Conservation (phyloP, 2,329 filamentous ascomycete species). For the Cladosporium sp. region DNA sequence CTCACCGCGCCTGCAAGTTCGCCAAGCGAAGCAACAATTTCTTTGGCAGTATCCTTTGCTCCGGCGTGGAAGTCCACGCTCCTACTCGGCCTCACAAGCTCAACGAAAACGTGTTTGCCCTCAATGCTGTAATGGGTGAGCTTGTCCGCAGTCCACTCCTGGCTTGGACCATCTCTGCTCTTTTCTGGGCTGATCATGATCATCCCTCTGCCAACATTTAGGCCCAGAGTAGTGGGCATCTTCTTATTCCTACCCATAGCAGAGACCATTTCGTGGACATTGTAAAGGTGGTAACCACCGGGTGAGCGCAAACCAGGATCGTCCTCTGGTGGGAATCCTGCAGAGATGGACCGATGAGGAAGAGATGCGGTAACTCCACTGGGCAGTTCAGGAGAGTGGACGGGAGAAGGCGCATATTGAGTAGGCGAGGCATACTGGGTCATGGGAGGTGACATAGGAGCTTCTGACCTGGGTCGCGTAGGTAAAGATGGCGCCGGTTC, state of each 20-base stretch:
- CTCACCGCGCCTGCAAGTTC: conserved; percentile 82
- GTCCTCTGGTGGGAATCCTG: conserved; percentile 15
- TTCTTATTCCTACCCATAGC: conserved; percentile 96
- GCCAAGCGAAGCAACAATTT: conserved; percentile 83
- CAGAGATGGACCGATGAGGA: conserved; percentile 46
- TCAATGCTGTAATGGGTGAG: conserved; percentile 98
- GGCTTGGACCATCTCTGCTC: conserved; percentile 72
- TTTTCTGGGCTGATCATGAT: conserved; percentile 91
- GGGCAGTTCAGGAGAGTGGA: conserved; percentile 32
- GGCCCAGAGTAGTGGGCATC: conserved; percentile 94
- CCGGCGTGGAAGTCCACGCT: conserved; percentile 96
- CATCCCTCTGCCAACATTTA: conserved; percentile 81
- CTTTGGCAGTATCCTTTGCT: conserved; percentile 91
- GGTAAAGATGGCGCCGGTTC: conserved; percentile 55
- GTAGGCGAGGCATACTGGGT: conserved; percentile 28
- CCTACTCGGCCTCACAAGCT: conserved; percentile 86
- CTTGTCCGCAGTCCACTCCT: conserved; percentile 92
- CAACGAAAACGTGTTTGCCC: conserved; percentile 95
- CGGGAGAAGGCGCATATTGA: conserved; percentile 34
- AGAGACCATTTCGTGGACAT: conserved; percentile 96
- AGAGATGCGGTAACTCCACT: conserved; percentile 50
- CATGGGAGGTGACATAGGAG: conserved; percentile 38
- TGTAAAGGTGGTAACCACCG: conserved; percentile 88
- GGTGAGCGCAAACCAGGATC: conserved; percentile 46
- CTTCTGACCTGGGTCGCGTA: conserved; percentile 55